Conservation (phyloP, 1,284 basidiomycete genomes). For the Kalmanozyma brasiliensis region DNA sequence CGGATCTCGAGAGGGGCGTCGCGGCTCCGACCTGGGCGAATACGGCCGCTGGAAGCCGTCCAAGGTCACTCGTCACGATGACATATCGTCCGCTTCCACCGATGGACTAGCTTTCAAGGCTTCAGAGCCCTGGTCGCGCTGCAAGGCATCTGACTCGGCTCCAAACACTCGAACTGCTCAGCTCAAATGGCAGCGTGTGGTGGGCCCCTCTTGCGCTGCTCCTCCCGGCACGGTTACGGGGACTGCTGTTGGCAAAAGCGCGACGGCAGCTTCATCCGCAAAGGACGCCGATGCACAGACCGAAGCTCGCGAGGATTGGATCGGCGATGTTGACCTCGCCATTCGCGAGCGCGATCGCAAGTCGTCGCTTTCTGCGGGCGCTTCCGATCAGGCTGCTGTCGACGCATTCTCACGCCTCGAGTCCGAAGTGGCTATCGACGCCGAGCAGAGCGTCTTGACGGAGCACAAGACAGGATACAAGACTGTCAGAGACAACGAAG, state of each 20-base stretch:
- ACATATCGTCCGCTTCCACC: conserved; percentile 5
- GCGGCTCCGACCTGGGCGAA: conserved; percentile 13
- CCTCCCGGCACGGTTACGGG: background rate
- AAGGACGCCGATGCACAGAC: background rate
- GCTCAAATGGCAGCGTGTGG: conserved; percentile 37
- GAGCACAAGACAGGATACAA: background rate
- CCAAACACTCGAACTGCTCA: conserved; percentile 6
- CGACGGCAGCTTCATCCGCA: no score
- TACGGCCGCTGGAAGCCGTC: conserved; percentile 7
- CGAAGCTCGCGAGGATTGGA: conserved; percentile 34
- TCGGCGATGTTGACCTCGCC: conserved; percentile 38
- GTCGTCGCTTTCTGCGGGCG: background rate
- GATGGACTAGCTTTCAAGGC: conserved; percentile 9
- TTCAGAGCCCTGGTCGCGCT: conserved; percentile 8
- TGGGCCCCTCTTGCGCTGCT: conserved; percentile 14
- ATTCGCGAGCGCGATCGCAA: conserved; percentile 35
- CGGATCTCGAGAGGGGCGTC: conserved; percentile 18
- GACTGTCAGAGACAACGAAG: conserved; percentile 3
- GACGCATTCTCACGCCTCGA: conserved; percentile 19
- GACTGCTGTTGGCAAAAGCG: background rate
- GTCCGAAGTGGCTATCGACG: conserved; percentile 12
- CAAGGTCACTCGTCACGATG: conserved; percentile 14
- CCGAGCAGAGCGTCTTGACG: background rate
- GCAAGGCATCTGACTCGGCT: background rate
- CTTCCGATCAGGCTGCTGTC: conserved; percentile 22